Base-by-base conservation (phyloP, 768 basidiomycete genomes). In the Tricholoma terreum region DNA sequence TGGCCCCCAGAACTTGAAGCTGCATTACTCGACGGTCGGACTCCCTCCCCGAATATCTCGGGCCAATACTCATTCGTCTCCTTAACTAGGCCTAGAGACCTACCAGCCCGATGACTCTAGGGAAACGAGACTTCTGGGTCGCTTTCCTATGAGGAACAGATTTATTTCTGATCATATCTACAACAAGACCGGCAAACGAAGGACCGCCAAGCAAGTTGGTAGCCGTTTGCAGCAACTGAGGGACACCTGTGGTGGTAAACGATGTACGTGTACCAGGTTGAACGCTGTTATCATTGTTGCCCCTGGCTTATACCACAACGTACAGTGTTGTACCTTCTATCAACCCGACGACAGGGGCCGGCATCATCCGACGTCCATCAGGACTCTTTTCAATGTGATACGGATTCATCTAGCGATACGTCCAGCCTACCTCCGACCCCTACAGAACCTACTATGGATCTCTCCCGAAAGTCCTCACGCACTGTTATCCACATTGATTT, bases 1-100 rank as follows among this genome's bases (percentile, higher is more conserved):
- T 90, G 89, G 89, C 89, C 89, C 52, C 87, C 85, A 10, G 81
- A 86, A 63, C 82, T 91, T 51, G 89, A 91, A 74, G 87, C 85
- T 27, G 86, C 86, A 38, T 76, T 91, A 61, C 80, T 91, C 42
- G 85, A 89, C 79, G 89, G 89, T 86, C 59, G 42, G 73, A 48
- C 15, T 36, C 21, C 22, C 31, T n/a, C 19, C 19, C 31, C 51
- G 50, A 24, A 45, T 55, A 38, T 17, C 19, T 42, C 21, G 52
- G 38, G 34, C 36, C 19, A 50, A 24, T 42, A 27, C 43, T 51
- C 35, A 24, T 48, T 54, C 59, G 43, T 65, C 58, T 60, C 58
- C 15, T 33, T 55, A 61, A 50, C 22, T 52, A 90, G 88, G 86
- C n/a, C 82, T 84, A 56, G 84, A 82, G 68, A 83, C 80, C 42